Evolutionary conservation across 306 rosid species (phyloP).

Genomic region (Ceratonia siliqua): DNA sequence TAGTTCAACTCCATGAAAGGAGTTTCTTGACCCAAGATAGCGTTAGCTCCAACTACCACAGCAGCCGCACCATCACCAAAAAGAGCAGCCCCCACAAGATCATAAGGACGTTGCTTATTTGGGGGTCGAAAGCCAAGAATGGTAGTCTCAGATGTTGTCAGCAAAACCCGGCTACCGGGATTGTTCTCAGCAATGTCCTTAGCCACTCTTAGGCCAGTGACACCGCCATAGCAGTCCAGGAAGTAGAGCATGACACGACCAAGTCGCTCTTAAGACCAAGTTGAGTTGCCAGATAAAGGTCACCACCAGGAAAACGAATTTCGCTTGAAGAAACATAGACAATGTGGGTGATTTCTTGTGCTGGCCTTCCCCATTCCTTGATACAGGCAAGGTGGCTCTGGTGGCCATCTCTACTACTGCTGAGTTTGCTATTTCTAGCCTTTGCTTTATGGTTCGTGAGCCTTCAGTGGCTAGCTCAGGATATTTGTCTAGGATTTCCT

Average conservation of each 20-base stretch:
- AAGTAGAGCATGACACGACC: slow-evolving; percentile 86
- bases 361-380: slow-evolving; percentile 86
- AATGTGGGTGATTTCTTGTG: slow-evolving; percentile 74
- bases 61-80: slow-evolving; percentile 97
- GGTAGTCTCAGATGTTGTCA: slow-evolving; percentile 88
- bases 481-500: slow-evolving; percentile 85
- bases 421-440: slow-evolving; percentile 83
- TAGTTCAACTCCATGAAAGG: slow-evolving; percentile 84
- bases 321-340: slow-evolving; percentile 93
- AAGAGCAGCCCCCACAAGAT: slow-evolving; percentile 97
- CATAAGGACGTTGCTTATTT: slow-evolving; percentile 77
- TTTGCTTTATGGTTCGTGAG: slow-evolving; percentile 73
- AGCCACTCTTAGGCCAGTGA: slow-evolving; percentile 85
- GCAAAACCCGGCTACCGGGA: slow-evolving; percentile 72
- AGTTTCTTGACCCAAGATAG: slow-evolving; percentile 47
- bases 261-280: slow-evolving; percentile 67
- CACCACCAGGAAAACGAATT: slow-evolving; percentile 87
- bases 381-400: slow-evolving; percentile 77
- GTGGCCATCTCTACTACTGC: slow-evolving; percentile 90
- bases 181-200: slow-evolving; percentile 97
- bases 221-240: slow-evolving; percentile 93
- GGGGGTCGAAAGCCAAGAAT: slow-evolving; percentile 93
- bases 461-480: slow-evolving; percentile 91
- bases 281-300: slow-evolving; percentile 75
- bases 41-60: slow-evolving; percentile 73